Conservation (phyloP, 169 alveolate genomes). For the Perkinsus chesapeaki region DNA sequence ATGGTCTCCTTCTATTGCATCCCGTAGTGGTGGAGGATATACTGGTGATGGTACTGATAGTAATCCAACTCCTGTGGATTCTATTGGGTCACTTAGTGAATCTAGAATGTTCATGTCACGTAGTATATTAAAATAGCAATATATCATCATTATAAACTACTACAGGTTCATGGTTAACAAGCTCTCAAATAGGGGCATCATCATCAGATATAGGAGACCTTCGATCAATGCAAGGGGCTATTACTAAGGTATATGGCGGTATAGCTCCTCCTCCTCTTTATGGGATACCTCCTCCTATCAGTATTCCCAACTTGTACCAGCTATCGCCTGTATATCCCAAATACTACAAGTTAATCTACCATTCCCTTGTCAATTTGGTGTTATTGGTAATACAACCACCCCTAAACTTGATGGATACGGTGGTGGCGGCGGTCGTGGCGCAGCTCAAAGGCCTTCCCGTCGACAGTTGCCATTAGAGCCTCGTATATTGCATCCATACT, state of each 20-base stretch:
- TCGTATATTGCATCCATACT: background rate
- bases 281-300: too few species aligned
- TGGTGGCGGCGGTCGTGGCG: background rate
- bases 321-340: background rate
- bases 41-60: background rate
- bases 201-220: background rate
- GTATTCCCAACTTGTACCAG: background rate
- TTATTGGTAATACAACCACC: background rate
- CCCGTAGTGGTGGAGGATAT: background rate
- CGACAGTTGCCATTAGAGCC: background rate
- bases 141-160: too few species aligned
- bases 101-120: background rate
- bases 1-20: background rate
- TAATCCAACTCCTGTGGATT: background rate
- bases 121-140: too few species aligned
- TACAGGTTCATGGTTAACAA: background rate
- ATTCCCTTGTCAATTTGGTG: background rate
- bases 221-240: background rate
- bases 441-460: background rate
- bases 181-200: background rate
- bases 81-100: background rate
- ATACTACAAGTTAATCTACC: background rate
- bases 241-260: background rate
- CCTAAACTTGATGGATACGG: too few species aligned
- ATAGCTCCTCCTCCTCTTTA: too few species aligned